Percentiles rank a stretch among this genome's conserved stretches.
phyloP scores from a whole-genome alignment of 768 basidiomycete species.

The Amanita pallidorosea region DNA sequence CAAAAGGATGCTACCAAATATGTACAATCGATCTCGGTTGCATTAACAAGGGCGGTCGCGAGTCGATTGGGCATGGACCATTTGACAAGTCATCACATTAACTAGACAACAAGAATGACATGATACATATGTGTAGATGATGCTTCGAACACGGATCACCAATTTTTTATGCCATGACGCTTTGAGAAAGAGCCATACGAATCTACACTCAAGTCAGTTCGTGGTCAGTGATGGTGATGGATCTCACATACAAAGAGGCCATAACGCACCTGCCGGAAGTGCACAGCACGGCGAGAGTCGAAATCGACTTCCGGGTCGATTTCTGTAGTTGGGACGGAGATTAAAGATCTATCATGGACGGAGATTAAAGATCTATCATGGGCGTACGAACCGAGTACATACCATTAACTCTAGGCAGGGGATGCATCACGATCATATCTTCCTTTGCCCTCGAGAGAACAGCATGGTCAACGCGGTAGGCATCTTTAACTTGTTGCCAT shows the following conservation, averaged over 20 bases:
- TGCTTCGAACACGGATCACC: too few relatives aligned
- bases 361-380: not conserved
- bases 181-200: conserved; percentile 25
- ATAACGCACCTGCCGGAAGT: conserved; percentile 98
- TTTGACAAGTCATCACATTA: too few relatives aligned
- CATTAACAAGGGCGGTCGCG: too few relatives aligned
- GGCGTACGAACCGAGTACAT: conserved; percentile 10
- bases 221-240: not conserved
- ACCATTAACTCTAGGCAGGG: conserved; percentile 90
- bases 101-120: not conserved
- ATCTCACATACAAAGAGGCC: conserved; percentile 81
- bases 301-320: conserved; percentile 99
- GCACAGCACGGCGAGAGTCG: conserved; percentile 85
- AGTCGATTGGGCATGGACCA: too few relatives aligned
- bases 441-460: conserved; percentile 89
- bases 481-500: conserved; percentile 87
- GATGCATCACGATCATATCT: conserved; percentile 99
- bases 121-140: not conserved
- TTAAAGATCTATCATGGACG: too few relatives aligned
- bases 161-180: conserved; percentile 14
- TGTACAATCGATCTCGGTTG: too few relatives aligned
- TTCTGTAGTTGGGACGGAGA: conserved; percentile 40
- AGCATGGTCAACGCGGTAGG: conserved; percentile 90
- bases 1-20: not conserved
- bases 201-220: conserved; percentile 12